phyloP scores from a whole-genome alignment of 106 monocot species.

The Dioscorea alata region DNA sequence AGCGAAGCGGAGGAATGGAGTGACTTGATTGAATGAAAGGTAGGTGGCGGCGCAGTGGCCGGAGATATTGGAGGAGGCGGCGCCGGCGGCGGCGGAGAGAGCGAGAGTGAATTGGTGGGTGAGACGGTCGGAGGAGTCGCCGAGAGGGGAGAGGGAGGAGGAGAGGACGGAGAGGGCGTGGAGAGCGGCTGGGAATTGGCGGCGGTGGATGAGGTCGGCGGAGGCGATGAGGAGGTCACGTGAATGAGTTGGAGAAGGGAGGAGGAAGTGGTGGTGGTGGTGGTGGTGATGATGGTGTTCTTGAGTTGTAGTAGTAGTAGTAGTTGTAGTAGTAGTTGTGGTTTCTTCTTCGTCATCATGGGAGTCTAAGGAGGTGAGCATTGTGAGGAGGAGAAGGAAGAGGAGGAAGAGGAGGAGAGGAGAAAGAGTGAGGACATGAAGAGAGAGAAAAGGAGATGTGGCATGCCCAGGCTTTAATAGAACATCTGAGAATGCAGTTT shows the following conservation, averaged over 20 bases:
- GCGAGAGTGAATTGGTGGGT: conserved; percentile 71
- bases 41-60: conserved; percentile 22
- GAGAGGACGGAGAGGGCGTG: conserved; percentile 29
- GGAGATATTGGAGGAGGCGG: conserved; percentile 2
- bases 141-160: conserved; percentile 38
- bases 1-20: conserved; percentile 87
- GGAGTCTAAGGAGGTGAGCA: conserved; percentile 57
- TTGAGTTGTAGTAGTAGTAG: too few species aligned
- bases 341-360: conserved; percentile 38
- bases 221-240: conserved; percentile 56
- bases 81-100: conserved; percentile 46
- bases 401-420: conserved; percentile 2
- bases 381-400: conserved; percentile 13
- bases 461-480: conserved; percentile 58
- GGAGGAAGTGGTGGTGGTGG: background rate
- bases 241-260: conserved; percentile 6
- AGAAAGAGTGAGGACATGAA: background rate
- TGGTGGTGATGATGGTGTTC: conserved; percentile 1
- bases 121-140: conserved; percentile 73
- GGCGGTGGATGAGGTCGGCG: conserved; percentile 54
- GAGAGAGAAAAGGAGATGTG: conserved; percentile 3
- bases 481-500: conserved; percentile 58
- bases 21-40: conserved; percentile 73
- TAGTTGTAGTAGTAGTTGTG: too few species aligned
- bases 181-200: conserved; percentile 39